Evolutionary conservation across 805 yeast genomes (phyloP), one percentile per base, ranked within the genome.

Genomic region (Candida broadrunensis): DNA sequence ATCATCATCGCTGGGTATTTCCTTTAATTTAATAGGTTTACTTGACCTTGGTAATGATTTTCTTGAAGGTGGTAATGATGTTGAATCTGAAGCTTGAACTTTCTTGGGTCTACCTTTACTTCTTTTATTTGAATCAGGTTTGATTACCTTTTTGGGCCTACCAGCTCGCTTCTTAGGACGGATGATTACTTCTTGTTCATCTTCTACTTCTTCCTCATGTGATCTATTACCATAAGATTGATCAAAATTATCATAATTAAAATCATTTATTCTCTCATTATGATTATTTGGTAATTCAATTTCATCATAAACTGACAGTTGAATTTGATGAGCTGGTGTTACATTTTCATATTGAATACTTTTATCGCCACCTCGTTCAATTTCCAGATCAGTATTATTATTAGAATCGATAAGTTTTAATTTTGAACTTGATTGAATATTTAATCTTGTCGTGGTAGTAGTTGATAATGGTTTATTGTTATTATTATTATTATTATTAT

Each of bases 31-130:
- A 6, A 14, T 12, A 5, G 38, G 31, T 13, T 25, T 25, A 16
- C 31, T 26, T 4, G 14, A 11, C 16, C 38, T 15, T 7, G 38
- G 19, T 11, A 32, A 6, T 16, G 35, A 13, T 20, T 11, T 13
- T 19, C 35, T 18, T 17, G 25, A 5, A 7, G 35, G 35, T 8
- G n/a, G 9, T 5, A 7, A 9, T 4, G 14, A 25, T 3, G 39
- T 33, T 12, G 23, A 9, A 13, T 16, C 11, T 7, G 8, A 2
- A 33, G 12, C 12, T 19, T 5, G 19, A 12, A 19, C 20, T 29
- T 45, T 45, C 20, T 37, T 36, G 14, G 48, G 48, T 21, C 48
- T 21, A 17, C 48, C 48, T 32, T 42, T 35, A 19, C 31, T 33
- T 14, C 48, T 36, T 29, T 36, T 31, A n/a, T 13, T 12, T 31